Conservation (phyloP, 2,329 filamentous ascomycete genomes). For the Aspergillus sp. region DNA sequence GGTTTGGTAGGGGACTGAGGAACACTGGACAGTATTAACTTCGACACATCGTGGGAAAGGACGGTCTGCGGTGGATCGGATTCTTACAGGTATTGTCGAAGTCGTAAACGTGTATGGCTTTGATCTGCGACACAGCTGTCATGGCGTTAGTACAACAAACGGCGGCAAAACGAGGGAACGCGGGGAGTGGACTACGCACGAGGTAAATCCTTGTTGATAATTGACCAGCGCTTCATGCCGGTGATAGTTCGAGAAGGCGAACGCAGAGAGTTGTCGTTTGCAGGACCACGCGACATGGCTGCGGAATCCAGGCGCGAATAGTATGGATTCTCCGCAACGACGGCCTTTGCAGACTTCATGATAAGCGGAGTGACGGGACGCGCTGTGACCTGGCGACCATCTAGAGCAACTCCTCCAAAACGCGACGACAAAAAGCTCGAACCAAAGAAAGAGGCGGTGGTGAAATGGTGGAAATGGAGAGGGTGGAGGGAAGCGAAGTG, state of each 20-base stretch:
- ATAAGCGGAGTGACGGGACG: conserved; percentile 3
- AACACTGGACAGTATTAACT: conserved; percentile 63
- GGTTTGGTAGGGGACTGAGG: conserved; percentile 84
- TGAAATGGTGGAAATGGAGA: neutral
- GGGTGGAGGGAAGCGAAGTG: neutral
- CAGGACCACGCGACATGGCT: conserved; percentile 25
- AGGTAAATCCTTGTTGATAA: conserved; percentile 70
- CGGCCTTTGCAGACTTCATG: conserved; percentile 38
- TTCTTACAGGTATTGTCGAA: conserved; percentile 89
- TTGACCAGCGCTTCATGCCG: conserved; percentile 79
- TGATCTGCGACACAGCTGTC: conserved; percentile 65
- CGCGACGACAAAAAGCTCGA: too few relatives aligned
- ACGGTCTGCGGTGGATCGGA: neutral
- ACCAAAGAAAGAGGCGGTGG: neutral
- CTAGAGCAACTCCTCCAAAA: conserved; percentile 6
- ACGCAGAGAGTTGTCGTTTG: conserved; percentile 27
- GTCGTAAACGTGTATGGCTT: conserved; percentile 87
- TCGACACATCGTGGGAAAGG: neutral
- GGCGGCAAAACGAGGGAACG: neutral
- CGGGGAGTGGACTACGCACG: conserved; percentile 39
- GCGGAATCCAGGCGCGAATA: conserved; percentile 17
- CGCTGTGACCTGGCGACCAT: neutral
- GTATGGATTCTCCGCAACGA: conserved; percentile 29
- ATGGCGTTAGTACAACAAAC: neutral
- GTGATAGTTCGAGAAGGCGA: conserved; percentile 60